Conservation (phyloP, 305 asterid species). For the Solanum hybrid region DNA sequence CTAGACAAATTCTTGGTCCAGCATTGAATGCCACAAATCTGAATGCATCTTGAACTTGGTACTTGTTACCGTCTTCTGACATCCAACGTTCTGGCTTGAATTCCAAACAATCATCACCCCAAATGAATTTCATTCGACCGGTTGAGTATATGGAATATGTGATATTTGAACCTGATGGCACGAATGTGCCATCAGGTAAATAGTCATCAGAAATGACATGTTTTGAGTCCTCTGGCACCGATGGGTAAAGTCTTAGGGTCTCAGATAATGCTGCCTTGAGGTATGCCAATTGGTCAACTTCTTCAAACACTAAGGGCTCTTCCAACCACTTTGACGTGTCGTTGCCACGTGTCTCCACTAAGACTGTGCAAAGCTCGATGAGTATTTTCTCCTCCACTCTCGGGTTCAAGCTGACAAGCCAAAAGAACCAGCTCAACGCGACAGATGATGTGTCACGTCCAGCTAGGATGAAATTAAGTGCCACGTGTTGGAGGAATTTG, state of each 20-base stretch:
- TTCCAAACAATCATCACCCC: slow-evolving; percentile 53
- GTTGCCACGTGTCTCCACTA: slow-evolving; percentile 37
- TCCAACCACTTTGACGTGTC: slow-evolving; percentile 35
- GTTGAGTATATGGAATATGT: slow-evolving; percentile 53
- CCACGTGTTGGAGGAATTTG: slow-evolving; percentile 48
- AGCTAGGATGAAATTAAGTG: slow-evolving; percentile 60
- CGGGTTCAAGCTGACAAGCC: slow-evolving; percentile 35
- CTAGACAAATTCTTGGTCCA: slow-evolving; percentile 54
- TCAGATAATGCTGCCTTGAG: slow-evolving; percentile 59
- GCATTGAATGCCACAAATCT: slow-evolving; percentile 49
- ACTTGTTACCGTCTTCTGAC: slow-evolving; percentile 32
- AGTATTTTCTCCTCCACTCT: slow-evolving; percentile 47
- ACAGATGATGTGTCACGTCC: slow-evolving; percentile 76
- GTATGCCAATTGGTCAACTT: slow-evolving; percentile 41
- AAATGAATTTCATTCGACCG: slow-evolving; percentile 44
- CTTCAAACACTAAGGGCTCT: slow-evolving; percentile 48
- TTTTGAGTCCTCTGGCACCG: slow-evolving; percentile 61
- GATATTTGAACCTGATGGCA: slow-evolving; percentile 48
- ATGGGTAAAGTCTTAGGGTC: slow-evolving; percentile 54
- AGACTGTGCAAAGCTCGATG: slow-evolving; percentile 21
- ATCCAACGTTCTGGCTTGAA: slow-evolving; percentile 66
- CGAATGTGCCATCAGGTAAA: slow-evolving; percentile 56
- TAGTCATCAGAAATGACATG: slow-evolving; percentile 43
- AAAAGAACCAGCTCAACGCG: slow-evolving; percentile 67
- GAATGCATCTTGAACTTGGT: slow-evolving; percentile 29